phyloP scores from a whole-genome alignment of 371 early-diverging fungal genomes.

The Mucor racemosus region DNA sequence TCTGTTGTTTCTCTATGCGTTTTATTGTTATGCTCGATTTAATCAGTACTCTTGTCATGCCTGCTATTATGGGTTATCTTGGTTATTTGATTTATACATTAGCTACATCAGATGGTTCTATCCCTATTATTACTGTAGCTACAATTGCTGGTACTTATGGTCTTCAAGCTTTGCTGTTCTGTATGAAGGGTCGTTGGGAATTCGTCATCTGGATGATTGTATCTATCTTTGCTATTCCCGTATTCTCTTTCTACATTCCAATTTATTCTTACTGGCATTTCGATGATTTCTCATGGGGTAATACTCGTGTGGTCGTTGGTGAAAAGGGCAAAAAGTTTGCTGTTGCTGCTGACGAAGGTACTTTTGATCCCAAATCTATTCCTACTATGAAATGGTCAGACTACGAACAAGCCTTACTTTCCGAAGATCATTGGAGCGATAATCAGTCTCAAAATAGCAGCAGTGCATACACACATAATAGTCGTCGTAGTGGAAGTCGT shows the following conservation, averaged over 20 bases:
- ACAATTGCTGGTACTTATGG: constrained; percentile 71
- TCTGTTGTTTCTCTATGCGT: constrained; percentile 99
- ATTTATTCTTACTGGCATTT: constrained; percentile 96
- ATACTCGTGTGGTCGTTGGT: constrained; percentile 88
- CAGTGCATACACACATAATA: constrained; percentile 29
- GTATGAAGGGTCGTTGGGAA: constrained; percentile 86
- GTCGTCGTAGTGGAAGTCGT: constrained; percentile 21
- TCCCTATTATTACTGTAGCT: constrained; percentile 72
- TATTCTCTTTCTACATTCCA: constrained; percentile 84
- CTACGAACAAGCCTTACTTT: constrained; percentile 80
- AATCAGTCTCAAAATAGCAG: constrained; percentile 44
- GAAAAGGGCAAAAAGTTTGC: constrained; percentile 74
- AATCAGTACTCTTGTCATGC: constrained; percentile 91
- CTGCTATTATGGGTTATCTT: constrained; percentile 89
- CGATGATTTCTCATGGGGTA: constrained; percentile 98
- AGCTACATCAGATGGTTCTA: constrained; percentile 89
- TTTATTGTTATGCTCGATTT: constrained; percentile 95
- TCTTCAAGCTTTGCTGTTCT: constrained; percentile 84
- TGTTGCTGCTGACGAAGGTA: constrained; percentile 52
- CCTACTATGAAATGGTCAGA: constrained; percentile 88
- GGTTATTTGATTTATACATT: constrained; percentile 90
- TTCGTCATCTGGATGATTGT: constrained; percentile 97
- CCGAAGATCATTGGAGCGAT: constrained; percentile 48
- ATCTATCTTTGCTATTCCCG: constrained; percentile 81
- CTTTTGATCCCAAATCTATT: constrained; percentile 60